Percentiles rank a stretch among this genome's conserved stretches.
Conservation (phyloP, 1,139 yeast species). For the Lodderomyces orthopsilosis region DNA sequence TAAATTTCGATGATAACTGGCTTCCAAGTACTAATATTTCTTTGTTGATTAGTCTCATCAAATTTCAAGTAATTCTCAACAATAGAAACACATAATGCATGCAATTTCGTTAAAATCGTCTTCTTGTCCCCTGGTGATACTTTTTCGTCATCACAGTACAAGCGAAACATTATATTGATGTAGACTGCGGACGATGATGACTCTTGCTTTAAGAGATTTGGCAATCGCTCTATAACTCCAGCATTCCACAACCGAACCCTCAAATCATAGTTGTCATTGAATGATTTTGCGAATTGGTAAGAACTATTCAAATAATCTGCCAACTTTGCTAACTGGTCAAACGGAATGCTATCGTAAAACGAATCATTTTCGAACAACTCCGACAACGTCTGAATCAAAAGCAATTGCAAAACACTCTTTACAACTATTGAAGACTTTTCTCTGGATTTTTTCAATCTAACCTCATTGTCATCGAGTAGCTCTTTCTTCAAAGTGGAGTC, state of each 20-base stretch:
- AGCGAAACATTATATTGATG: conserved; percentile 73
- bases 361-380: conserved; percentile 72
- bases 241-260: conserved; percentile 87
- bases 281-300: conserved; percentile 77
- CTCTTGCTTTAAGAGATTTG: conserved; percentile 89
- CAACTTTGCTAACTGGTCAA: conserved; percentile 55
- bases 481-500: conserved; percentile 8
- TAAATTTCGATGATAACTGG: conserved; percentile 88
- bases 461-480: conserved; percentile 22
- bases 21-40: conserved; percentile 82
- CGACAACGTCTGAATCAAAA: conserved; percentile 82
- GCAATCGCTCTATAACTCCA: conserved; percentile 88
- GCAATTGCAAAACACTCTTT: conserved; percentile 84
- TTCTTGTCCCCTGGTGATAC: conserved; percentile 33
- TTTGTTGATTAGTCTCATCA: conserved; percentile 73
- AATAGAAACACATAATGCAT: conserved; percentile 71
- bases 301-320: conserved; percentile 63
- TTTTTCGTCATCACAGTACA: conserved; percentile 70
- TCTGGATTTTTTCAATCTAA: conserved; percentile 30
- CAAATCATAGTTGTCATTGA: conserved; percentile 85
- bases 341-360: conserved; percentile 71
- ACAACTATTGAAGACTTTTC: conserved; percentile 82
- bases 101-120: conserved; percentile 50
- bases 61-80: conserved; percentile 67
- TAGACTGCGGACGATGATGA: conserved; percentile 86